Base-by-base conservation (phyloP, 352 stramenopile genomes). In the Pythium apleroticum region DNA sequence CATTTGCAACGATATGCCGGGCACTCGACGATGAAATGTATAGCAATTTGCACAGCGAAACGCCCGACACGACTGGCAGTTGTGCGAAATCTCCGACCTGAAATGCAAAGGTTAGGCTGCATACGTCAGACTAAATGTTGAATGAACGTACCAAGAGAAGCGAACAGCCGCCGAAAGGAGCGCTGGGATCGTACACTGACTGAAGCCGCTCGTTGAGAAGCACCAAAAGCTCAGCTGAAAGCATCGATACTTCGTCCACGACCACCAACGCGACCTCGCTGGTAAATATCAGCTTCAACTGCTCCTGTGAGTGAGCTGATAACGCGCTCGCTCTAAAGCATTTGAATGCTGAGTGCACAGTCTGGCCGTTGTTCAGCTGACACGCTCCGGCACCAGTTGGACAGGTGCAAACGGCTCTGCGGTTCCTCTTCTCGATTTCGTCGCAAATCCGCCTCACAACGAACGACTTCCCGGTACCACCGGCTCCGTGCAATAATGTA, bases 171-270 rank as follows among this genome's bases (percentile, higher is more conserved):
- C 46, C 58, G 20, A 65, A 65, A 7, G 30, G 17, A 1, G 24
- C 20, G 12, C 5, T 9, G 1, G 5, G 1, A 7, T 60, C 33
- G 25, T 69, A 69, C 0, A 69, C 2, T 17, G 15, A 2, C 20
- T 24, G 30, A 4, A 69, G 31, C 22, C 54, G 41, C 20, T 53
- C 22, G 31, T 60, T 30, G 20, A 69, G 39, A 0, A 64, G 22
- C 20, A 39, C 14, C 11, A 69, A 17, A 19, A 60, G n/a, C 8
- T 43, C 20, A 1, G 27, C 20, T 12, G 10, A 49, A 0, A 69
- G 22, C 54, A 69, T 69, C 12, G 62, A 69, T 6, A 63, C 54
- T n/a, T 69, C 62, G 45, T 63, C 62, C 17, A 69, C 33, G 3
- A 69, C 55, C 17, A 69, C 48, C 0, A 69, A 22, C 1, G 17